Evolutionary conservation across 139 green algal genomes (phyloP), one percentile per base, ranked within the genome.

Genomic region (Diplosphaera chodatii): DNA sequence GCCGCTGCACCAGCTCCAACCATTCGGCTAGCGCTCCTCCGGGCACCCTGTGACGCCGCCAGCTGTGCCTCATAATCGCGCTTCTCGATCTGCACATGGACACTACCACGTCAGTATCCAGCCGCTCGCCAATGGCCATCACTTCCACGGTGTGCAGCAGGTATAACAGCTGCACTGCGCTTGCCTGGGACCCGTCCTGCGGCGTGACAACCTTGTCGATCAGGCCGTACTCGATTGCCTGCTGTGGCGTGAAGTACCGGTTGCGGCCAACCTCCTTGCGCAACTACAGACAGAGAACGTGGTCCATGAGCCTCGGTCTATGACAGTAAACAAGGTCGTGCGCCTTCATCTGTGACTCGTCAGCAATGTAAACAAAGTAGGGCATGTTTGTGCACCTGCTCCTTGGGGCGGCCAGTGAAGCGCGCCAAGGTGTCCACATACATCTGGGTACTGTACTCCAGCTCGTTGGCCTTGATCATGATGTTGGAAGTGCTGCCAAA

Each of bases 141-240:
- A n/a, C n/a, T n/a, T n/a, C n/a, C n/a, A n/a, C n/a, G n/a, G n/a
- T n/a, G n/a, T n/a, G n/a, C n/a, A n/a, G n/a, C n/a, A 25, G 48
- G 16, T 59, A 59, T 23, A 21, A 27, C 16, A 59, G 48, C 16
- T 25, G 48, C 48, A 25, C 13, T 23, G 18, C 13, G n/a, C 48
- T n/a, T 25, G 25, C 48, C 48, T 21, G 10, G 16, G 48, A 10
- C 3, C 25, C 74, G 15, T 81, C 74, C 33, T 88, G 74, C 34
- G 88, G 85, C 69, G 82, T 32, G 31, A 96, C 88, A 32, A 96
- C 84, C 74, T 90, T 75, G 67, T 97, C 93, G 55, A 96, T 92
- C 59, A 98, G 78, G 32, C 90, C 90, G 69, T 98, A 97, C 77
- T 96, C 88, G 16, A 97, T 84, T 1, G 91, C 90, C 71, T 97